phyloP scores from a whole-genome alignment of 2,329 filamentous ascomycete species.

The Hymenotorrendiella dingleyae region DNA sequence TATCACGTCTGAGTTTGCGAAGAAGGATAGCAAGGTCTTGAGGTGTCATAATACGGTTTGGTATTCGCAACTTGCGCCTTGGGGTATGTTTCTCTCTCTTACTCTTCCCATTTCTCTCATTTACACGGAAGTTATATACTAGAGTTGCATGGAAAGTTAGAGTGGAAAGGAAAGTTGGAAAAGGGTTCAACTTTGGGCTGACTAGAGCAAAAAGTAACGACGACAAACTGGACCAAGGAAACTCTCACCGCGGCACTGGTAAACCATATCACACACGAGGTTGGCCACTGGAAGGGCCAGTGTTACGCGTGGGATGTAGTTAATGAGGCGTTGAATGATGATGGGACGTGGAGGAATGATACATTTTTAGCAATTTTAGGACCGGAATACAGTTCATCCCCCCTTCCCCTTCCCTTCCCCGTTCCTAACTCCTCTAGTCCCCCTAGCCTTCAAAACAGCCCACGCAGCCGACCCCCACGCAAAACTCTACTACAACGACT shows the following conservation, averaged over 20 bases:
- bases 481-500: conserved; percentile 57
- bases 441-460: conserved; percentile 51
- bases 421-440: conserved; percentile 30
- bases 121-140: no score
- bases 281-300: conserved; percentile 50
- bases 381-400: conserved; percentile 37
- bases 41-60: conserved; percentile 58
- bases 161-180: no score
- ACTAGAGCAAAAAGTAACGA: neutral
- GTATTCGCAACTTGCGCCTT: conserved; percentile 48
- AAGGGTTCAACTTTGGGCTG: no score
- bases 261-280: conserved; percentile 54
- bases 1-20: conserved; percentile 42
- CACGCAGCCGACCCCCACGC: conserved; percentile 47
- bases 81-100: conserved; percentile 34
- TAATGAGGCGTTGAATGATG: conserved; percentile 57
- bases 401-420: neutral
- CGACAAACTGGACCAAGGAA: conserved; percentile 46
- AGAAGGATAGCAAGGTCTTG: conserved; percentile 44
- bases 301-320: conserved; percentile 62
- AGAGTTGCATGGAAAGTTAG: no score
- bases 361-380: conserved; percentile 53
- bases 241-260: conserved; percentile 50
- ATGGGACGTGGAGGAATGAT: conserved; percentile 41
- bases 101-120: neutral